Conservation (phyloP, 2,329 filamentous ascomycete species). For the Fusarium keratoplasticum region DNA sequence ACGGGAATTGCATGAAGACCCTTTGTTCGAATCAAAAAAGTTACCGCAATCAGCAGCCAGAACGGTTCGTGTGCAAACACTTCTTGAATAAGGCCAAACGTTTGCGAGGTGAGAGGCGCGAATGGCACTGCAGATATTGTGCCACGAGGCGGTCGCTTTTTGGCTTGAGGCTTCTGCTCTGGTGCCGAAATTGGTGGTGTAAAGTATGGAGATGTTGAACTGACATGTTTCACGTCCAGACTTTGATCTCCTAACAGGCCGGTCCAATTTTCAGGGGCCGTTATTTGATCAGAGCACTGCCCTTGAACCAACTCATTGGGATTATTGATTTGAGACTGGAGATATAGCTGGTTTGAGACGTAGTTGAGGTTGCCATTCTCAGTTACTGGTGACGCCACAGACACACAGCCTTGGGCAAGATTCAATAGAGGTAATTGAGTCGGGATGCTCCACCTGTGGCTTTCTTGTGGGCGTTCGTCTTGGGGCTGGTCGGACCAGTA, state of each 20-base stretch:
- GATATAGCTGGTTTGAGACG: background rate
- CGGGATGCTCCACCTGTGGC: slow-evolving; percentile 20
- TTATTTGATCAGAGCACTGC: slow-evolving; percentile 22
- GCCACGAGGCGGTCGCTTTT: slow-evolving; percentile 54
- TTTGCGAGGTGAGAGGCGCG: slow-evolving; percentile 70
- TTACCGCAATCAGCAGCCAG: slow-evolving; percentile 82
- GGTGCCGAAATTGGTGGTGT: slow-evolving; percentile 17
- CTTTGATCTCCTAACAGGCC: slow-evolving; percentile 5
- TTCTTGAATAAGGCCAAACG: slow-evolving; percentile 88
- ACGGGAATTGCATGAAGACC: slow-evolving; percentile 81
- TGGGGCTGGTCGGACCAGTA: slow-evolving; percentile 45
- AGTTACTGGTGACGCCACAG: slow-evolving; percentile 4
- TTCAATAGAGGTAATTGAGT: slow-evolving; percentile 7
- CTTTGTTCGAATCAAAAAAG: slow-evolving; percentile 85
- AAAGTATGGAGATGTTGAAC: slow-evolving; percentile 51
- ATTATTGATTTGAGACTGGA: background rate
- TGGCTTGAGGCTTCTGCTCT: slow-evolving; percentile 14
- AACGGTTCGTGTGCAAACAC: slow-evolving; percentile 80
- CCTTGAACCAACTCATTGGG: background rate
- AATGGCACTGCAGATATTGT: slow-evolving; percentile 71
- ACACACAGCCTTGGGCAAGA: slow-evolving; percentile 6
- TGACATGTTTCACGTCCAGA: slow-evolving; percentile 14
- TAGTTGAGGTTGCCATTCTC: background rate
- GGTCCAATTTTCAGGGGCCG: background rate
- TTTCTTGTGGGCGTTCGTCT: slow-evolving; percentile 22